Conservation (phyloP, 805 yeast genomes). For the Zygoascus biomembranicola region DNA sequence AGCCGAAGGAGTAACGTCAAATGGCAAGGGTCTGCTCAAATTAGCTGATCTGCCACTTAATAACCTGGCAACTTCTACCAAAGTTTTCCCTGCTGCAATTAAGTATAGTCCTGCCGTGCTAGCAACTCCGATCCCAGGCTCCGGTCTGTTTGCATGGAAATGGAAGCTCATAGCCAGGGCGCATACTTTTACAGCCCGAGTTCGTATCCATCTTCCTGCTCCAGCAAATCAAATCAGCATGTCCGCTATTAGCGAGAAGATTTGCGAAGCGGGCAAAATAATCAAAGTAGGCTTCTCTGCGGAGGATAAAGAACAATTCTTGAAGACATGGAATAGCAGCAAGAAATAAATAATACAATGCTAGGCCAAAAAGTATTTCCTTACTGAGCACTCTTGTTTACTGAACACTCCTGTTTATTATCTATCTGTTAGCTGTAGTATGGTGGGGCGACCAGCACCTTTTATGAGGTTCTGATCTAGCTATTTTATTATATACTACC, state of each 20-base stretch:
- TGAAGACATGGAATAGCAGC: conserved; percentile 26
- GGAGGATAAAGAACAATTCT: conserved; percentile 38
- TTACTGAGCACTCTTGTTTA: no score
- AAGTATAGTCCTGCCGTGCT: conserved; percentile 28
- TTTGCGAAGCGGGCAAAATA: conserved; percentile 37
- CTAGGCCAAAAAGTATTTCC: conserved; percentile 2
- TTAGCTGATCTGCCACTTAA: conserved; percentile 31
- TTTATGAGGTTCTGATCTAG: no score
- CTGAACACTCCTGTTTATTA: no score
- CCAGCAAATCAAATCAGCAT: conserved; percentile 7
- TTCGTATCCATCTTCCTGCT: conserved; percentile 20
- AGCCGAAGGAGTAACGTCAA: conserved; percentile 79
- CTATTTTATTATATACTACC: no score
- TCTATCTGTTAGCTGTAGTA: no score
- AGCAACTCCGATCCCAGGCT: conserved; percentile 29
- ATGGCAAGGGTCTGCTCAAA: conserved; percentile 68
- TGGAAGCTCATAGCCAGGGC: conserved; percentile 14
- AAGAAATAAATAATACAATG: conserved; percentile 12
- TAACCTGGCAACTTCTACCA: conserved; percentile 9
- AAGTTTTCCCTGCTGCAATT: conserved; percentile 23
- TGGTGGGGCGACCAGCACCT: no score
- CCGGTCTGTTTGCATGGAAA: conserved; percentile 20
- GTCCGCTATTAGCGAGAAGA: conserved; percentile 18
- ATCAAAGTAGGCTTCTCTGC: conserved; percentile 41
- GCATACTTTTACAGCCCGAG: conserved; percentile 22